Base-by-base conservation (phyloP, 768 basidiomycete genomes). In the Suillus luteus region DNA sequence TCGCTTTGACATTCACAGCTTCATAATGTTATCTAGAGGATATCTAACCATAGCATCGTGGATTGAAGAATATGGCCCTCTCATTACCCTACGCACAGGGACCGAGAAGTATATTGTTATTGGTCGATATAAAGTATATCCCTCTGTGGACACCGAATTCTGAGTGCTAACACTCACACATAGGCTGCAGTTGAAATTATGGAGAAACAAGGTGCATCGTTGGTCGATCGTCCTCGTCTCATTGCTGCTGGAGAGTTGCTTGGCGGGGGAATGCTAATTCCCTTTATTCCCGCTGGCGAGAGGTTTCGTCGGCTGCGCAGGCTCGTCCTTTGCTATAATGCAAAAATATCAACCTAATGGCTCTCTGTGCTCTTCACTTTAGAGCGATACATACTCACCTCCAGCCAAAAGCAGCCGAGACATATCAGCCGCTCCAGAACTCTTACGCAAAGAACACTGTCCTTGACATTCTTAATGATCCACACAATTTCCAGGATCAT, bases 231-330 rank as follows among this genome's bases (percentile, higher is more conserved):
- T 51, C 86, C 86, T 1, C 69, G 72, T 7, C 80, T 76, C 24
- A 82, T 87, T 17, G 79, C 85, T 0, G 86, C 81, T 0, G 83
- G 86, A 2, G 85, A 86, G 35, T 84, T 83, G 0, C 76, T 87
- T 0, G 82, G 81, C 0, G 83, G 85, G 1, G 86, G 85, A 0
- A 87, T 87, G 85, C 70, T 85, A 12, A 78, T 83, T 43, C 68
- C 86, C 62, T 72, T 86, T 3, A 81, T 83, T 10, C 80, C 81
- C 1, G 79, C 80, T 0, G 84, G 85, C 0, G 85, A 86, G n/a
- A 72, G 83, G 40, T 82, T 87, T 55, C 83, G 83, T 71, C 83
- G 83, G 66, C 82, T 86, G 72, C 77, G 86, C 59, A 81, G 81
- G 85, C 83, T 40, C 58, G 60, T 48, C 15, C n/a, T 22, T 38